Conservation (phyloP, 768 basidiomycete genomes). For the Suillus spraguei region DNA sequence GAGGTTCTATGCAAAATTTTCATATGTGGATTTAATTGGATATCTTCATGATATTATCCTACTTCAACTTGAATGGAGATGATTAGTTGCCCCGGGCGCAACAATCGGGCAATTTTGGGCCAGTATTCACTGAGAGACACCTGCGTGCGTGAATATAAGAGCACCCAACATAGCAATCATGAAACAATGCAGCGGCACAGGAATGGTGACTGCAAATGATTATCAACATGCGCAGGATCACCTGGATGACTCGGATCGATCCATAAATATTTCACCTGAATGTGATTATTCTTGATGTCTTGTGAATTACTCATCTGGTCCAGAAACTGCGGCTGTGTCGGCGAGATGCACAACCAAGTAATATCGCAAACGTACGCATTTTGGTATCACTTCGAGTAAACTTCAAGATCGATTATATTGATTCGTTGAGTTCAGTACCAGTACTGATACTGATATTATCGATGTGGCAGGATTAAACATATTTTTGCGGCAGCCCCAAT, state of each 20-base stretch:
- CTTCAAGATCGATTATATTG: neutral
- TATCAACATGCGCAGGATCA: neutral
- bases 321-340: neutral
- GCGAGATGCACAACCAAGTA: neutral
- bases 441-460: neutral
- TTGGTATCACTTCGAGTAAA: neutral
- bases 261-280: neutral
- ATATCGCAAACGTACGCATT: neutral
- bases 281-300: neutral
- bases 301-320: neutral
- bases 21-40: neutral
- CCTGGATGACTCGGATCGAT: neutral
- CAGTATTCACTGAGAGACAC: neutral
- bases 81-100: neutral
- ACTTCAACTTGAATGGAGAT: neutral
- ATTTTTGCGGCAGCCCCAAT: neutral
- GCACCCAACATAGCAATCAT: neutral
- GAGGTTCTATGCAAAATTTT: neutral
- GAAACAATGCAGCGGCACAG: neutral
- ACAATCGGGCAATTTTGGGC: neutral
- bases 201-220: no score
- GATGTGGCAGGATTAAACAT: neutral
- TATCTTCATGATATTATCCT: neutral
- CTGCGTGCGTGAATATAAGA: neutral
- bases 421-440: neutral